phyloP scores from a whole-genome alignment of 1,284 basidiomycete genomes.

The Sparassis latifolia region DNA sequence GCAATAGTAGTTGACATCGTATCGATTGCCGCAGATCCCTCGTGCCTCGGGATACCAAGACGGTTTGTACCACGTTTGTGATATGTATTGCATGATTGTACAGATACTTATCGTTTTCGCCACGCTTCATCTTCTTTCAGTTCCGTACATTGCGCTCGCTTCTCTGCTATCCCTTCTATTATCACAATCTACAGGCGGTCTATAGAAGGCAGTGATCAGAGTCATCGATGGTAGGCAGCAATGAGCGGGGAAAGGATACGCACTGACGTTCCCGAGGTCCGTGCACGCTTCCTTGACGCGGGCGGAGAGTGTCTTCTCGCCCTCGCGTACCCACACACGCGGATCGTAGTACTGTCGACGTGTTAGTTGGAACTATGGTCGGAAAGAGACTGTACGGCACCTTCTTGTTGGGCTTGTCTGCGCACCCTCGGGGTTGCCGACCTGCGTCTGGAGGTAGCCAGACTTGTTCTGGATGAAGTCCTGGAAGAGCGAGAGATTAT shows the following conservation, averaged over 20 bases:
- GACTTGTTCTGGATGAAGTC: conserved; percentile 83
- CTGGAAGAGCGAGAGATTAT: conserved; percentile 23
- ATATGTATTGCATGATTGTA: no score
- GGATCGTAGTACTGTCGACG: conserved; percentile 75
- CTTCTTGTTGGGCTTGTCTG: conserved; percentile 98
- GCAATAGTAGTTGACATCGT: no score
- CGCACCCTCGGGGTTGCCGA: conserved; percentile 89
- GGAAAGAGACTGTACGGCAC: conserved; percentile 27
- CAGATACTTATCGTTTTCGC: no score
- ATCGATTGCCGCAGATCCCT: no score
- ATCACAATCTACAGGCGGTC: conserved; percentile 9
- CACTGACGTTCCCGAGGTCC: conserved; percentile 79
- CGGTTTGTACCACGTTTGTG: no score
- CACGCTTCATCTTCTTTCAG: no score
- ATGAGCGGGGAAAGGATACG: conserved; percentile 12
- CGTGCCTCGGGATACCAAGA: no score
- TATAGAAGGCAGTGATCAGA: background rate
- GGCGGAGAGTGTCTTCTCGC: conserved; percentile 87
- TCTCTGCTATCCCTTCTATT: background rate
- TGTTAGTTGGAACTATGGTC: background rate
- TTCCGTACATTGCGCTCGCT: no score
- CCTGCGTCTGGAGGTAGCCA: conserved; percentile 82
- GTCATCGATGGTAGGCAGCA: background rate
- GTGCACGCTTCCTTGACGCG: conserved; percentile 91
- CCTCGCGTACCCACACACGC: conserved; percentile 97